Base-by-base conservation (phyloP, 768 basidiomycete genomes). In the Xerocomus brunneocitrinus region DNA sequence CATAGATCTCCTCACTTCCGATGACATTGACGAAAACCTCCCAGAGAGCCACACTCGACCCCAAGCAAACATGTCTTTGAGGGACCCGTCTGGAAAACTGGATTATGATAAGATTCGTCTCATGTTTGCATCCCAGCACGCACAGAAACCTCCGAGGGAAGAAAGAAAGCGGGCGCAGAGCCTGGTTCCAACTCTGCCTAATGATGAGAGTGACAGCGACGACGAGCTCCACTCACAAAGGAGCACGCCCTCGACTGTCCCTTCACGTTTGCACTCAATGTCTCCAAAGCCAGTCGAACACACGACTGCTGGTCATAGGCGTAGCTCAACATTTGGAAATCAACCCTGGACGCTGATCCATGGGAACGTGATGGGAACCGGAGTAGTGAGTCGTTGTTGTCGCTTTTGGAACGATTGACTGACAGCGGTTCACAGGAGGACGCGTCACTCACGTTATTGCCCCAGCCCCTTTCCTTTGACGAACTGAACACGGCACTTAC, bases 61-160 rank as follows among this genome's bases (percentile, higher is more conserved):
- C 24, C 58, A 54, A 19, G 30, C 52, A 4, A 51, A 54, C 43
- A 1, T 38, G 39, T 35, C 54, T 5, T 44, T 71, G 45, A 54
- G 69, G 49, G 69, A 68, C 39, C 14, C 54, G 3, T 64, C 67
- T 1, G 67, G 69, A 27, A 71, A 56, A 59, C 58, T 69, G 12
- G 69, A 71, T 25, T 70, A 58, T 53, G 61, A 62, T 34, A 68
- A 67, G 57, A 65, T 68, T 48, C 69, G 67, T 9, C 39, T 30
- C 5, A 64, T 70, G 62, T 70, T 65, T 31, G 41, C 58, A 24
- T 44, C 44, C 0, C 64, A 68, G 27, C 54, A 60, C 38, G 39
- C n/a, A 9, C 27, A 16, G 5, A 48, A 39, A 8, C 36, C 9
- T 30, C 8, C 42, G 13, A 12, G 6, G 5, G 38, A 52, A n/a